Evolutionary conservation across 2,329 filamentous ascomycete genomes (phyloP), one percentile per base, ranked within the genome.

Genomic region (Tolypocladium nubicola): DNA sequence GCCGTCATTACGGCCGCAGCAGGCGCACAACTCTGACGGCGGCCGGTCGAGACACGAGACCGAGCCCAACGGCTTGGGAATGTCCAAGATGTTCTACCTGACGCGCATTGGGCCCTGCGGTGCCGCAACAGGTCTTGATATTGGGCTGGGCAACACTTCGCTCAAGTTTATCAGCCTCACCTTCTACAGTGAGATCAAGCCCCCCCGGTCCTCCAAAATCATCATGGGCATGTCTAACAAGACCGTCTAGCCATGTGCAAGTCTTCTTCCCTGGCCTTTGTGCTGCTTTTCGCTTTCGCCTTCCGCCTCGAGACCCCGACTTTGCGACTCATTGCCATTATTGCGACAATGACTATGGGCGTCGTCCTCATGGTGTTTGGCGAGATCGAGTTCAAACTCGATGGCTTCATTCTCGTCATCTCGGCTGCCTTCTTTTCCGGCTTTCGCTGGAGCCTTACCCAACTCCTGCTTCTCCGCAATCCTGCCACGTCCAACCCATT

Each of bases 291-390:
- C 70, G 94, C 94, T 61, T 96, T 99, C 68, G 71, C 96, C 53
- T 97, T 99, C 76, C 86, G 89, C 56, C 85, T 99, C 55, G 94
- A 99, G 73, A 83, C 83, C 13, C 90, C 90, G 0, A 97, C 93
- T 0, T 85, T 88, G 79, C 89, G 87, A 65, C 82, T 99, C 10
- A 87, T 96, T 43, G 79, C 81, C 62, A 94, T 97, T 64, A 97
- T 99, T 64, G 81, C 85, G 56, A 86, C 88, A 66, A 97, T 99
- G 94, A 97, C 92, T 0, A 66, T 85, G 2, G 94, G 94, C 59
- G 93, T 99, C 10, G 80, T 99, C 60, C 95, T 97, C 85, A 99
- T 99, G 94, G 94, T 97, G 0, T 90, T 91, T 7, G 94, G 93
- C 60, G 94, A 99, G 74, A 86, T 95, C 41, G 86, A 90, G 54